Conservation (phyloP, 2,329 filamentous ascomycete species). For the Davidsoniella virescens region DNA sequence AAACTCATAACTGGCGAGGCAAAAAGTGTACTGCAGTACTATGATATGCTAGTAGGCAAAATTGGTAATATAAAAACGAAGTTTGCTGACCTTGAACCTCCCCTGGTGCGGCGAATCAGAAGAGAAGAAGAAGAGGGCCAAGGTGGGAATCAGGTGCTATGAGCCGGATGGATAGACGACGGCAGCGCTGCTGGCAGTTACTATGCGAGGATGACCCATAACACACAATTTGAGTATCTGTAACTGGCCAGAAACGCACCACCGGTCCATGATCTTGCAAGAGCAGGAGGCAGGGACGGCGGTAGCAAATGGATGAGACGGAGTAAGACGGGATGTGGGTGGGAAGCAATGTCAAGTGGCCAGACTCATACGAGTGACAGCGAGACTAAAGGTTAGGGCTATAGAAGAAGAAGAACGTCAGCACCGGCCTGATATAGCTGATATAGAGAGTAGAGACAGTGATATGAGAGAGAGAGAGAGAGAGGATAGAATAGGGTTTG, state of each 20-base stretch:
- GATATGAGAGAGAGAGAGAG: no score
- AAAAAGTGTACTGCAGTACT: neutral
- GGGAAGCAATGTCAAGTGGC: no score
- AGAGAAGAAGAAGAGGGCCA: neutral
- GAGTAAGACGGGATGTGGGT: neutral
- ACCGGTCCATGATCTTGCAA: neutral
- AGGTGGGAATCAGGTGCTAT: neutral
- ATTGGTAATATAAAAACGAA: neutral
- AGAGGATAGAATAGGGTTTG: neutral
- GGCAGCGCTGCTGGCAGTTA: neutral
- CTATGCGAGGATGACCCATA: slow-evolving; percentile 2
- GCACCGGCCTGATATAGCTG: no score
- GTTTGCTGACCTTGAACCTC: neutral
- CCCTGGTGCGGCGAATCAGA: neutral
- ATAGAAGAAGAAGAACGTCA: no score
- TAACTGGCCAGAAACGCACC: neutral
- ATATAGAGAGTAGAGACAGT: no score
- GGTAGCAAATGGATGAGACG: neutral
- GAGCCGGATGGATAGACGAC: neutral
- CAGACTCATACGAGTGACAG: no score
- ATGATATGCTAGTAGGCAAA: neutral
- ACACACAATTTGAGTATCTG: slow-evolving; percentile 3
- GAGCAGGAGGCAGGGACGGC: neutral
- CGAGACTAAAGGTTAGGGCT: no score
- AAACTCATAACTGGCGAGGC: neutral